A percentile compares a stretch with the other conserved stretches of the same genome.
Evolutionary conservation across 1,284 basidiomycete genomes (phyloP).

Genomic region (Mycena sp.): DNA sequence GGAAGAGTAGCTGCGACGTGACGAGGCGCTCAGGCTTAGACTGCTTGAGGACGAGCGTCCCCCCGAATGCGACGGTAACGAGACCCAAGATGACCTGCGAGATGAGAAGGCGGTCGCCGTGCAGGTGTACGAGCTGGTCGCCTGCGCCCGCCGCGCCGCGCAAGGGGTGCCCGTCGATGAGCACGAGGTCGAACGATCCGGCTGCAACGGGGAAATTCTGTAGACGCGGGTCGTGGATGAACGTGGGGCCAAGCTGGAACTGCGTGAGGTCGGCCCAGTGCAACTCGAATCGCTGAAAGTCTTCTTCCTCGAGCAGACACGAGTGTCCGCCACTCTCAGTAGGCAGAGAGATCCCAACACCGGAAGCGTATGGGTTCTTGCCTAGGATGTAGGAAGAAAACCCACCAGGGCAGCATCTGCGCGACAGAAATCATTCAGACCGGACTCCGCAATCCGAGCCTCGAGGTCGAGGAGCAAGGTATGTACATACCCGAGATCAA

Average conservation of each 20-base stretch:
- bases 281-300: conserved; percentile 33
- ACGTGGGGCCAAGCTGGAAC: conserved; percentile 35
- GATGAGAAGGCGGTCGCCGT: conserved; percentile 40
- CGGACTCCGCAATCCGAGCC: neutral
- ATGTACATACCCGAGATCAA: conserved; percentile 33
- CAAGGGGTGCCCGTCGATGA: conserved; percentile 46
- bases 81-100: conserved; percentile 45
- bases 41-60: conserved; percentile 45
- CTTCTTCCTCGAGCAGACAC: conserved; percentile 34
- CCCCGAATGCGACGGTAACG: conserved; percentile 35
- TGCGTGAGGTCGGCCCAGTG: conserved; percentile 38
- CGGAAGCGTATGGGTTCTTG: conserved; percentile 37
- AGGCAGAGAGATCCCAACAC: conserved; percentile 42
- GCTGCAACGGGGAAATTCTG: conserved; percentile 20
- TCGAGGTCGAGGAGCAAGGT: neutral
- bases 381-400: conserved; percentile 44
- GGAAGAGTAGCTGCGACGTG: conserved; percentile 42
- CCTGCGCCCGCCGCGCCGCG: conserved; percentile 34
- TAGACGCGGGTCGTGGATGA: conserved; percentile 7
- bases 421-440: neutral
- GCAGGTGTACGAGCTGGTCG: conserved; percentile 20
- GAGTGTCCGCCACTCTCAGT: conserved; percentile 38
- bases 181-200: conserved; percentile 41
- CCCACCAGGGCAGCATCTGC: conserved; percentile 46
- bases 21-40: conserved; percentile 41